phyloP scores from a whole-genome alignment of 108 stramenopile genomes.

The Hondaea fermentalgiana region DNA sequence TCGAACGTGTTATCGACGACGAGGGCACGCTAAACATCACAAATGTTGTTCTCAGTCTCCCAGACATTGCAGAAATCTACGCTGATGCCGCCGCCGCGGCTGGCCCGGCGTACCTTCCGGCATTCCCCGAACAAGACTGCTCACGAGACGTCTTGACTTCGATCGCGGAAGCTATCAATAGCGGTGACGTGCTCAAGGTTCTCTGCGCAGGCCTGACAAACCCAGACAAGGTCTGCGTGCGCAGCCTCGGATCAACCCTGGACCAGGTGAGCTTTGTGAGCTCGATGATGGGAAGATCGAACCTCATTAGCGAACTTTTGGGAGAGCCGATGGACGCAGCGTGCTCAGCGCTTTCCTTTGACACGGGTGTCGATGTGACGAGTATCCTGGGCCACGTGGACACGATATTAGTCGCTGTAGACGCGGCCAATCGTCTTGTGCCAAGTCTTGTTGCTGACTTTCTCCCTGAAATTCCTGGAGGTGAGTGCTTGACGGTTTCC shows the following conservation, averaged over 20 bases:
- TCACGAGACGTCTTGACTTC: background rate
- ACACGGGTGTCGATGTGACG: background rate
- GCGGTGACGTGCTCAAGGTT: background rate
- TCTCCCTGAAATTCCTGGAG: background rate
- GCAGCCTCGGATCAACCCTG: background rate
- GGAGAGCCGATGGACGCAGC: background rate
- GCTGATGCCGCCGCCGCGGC: background rate
- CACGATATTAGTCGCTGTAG: background rate
- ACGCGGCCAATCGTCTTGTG: background rate
- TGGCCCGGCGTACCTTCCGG: background rate
- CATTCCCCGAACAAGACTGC: background rate
- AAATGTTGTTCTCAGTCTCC: background rate
- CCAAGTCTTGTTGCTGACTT: background rate
- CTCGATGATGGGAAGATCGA: background rate
- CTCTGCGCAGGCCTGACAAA: background rate
- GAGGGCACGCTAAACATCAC: background rate
- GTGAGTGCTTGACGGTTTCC: background rate
- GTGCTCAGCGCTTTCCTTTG: background rate
- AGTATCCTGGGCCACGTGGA: background rate
- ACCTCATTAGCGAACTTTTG: background rate
- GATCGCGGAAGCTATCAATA: background rate
- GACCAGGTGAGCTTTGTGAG: background rate
- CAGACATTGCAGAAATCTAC: background rate
- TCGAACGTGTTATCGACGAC: background rate
- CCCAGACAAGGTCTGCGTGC: background rate